phyloP scores from a whole-genome alignment of 2,329 filamentous ascomycete genomes.

The Onygenales sp. region DNA sequence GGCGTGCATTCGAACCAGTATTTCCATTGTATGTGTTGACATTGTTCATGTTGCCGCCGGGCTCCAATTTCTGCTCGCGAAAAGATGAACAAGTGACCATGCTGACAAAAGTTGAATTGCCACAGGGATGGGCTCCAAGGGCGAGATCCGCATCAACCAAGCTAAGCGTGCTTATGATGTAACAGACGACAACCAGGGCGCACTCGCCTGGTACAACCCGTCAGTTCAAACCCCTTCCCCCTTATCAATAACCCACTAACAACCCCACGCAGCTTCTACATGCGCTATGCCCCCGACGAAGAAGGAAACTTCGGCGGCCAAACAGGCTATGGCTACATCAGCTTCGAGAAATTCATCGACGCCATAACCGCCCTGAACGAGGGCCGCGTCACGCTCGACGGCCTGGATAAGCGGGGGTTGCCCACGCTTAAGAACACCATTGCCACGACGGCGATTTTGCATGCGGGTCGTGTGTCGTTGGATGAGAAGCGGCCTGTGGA shows the following conservation, averaged over 20 bases:
- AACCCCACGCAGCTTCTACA: slow-evolving; percentile 56
- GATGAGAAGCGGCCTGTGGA: slow-evolving; percentile 70
- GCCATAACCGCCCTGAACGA: slow-evolving; percentile 71
- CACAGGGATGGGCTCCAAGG: slow-evolving; percentile 62
- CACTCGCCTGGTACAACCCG: slow-evolving; percentile 79
- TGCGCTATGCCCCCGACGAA: slow-evolving; percentile 89
- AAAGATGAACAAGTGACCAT: background rate
- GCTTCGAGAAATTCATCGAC: slow-evolving; percentile 93
- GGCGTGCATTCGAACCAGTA: slow-evolving; percentile 97
- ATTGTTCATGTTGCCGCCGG: background rate
- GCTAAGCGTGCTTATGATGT: slow-evolving; percentile 92
- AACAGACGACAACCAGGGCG: slow-evolving; percentile 62
- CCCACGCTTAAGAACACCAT: slow-evolving; percentile 85
- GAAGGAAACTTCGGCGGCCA: slow-evolving; percentile 91
- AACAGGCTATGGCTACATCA: slow-evolving; percentile 85
- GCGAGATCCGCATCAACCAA: slow-evolving; percentile 84
- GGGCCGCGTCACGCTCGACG: slow-evolving; percentile 59
- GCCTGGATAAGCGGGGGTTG: slow-evolving; percentile 69
- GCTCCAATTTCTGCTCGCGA: background rate
- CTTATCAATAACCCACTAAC: background rate
- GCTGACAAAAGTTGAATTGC: background rate
- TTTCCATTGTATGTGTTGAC: slow-evolving; percentile 58
- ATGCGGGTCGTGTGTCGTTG: slow-evolving; percentile 74
- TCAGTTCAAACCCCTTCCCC: slow-evolving; percentile 26
- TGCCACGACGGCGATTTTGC: slow-evolving; percentile 81